phyloP scores from a whole-genome alignment of 2,329 filamentous ascomycete genomes.

The Coniochaeta sp. region DNA sequence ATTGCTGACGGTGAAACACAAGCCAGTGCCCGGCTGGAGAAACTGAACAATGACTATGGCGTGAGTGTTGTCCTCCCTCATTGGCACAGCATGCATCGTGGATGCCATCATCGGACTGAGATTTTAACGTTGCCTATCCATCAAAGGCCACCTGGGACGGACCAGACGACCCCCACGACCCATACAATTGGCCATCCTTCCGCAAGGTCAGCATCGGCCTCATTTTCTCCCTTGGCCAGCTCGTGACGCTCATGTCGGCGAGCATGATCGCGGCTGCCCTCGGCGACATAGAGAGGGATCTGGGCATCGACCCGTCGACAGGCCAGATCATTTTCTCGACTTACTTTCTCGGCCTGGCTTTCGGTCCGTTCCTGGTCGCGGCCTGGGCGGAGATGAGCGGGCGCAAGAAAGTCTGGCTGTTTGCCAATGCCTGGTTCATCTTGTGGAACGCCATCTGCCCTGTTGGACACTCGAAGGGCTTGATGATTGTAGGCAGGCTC shows the following conservation, averaged over 20 bases:
- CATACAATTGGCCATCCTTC: slow-evolving; percentile 10
- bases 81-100: background rate
- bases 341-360: slow-evolving; percentile 24
- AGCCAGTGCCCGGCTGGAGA: background rate
- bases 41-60: background rate
- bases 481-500: slow-evolving; percentile 22
- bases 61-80: background rate
- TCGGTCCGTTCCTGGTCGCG: slow-evolving; percentile 25
- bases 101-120: background rate
- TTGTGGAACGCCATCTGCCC: slow-evolving; percentile 27
- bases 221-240: slow-evolving; percentile 22
- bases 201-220: slow-evolving; percentile 16
- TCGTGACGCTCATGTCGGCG: slow-evolving; percentile 27
- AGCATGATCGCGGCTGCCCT: slow-evolving; percentile 28
- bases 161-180: slow-evolving; percentile 8
- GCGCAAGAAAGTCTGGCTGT: slow-evolving; percentile 24
- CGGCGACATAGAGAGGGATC: slow-evolving; percentile 20
- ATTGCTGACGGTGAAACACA: background rate
- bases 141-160: slow-evolving; percentile 9
- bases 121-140: background rate
- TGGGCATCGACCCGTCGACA: slow-evolving; percentile 18
- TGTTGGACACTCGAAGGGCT: slow-evolving; percentile 17
- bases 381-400: slow-evolving; percentile 25
- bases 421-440: slow-evolving; percentile 23
- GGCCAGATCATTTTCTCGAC: slow-evolving; percentile 25